Conservation (phyloP, 805 yeast genomes). For the Millerozyma miso region DNA sequence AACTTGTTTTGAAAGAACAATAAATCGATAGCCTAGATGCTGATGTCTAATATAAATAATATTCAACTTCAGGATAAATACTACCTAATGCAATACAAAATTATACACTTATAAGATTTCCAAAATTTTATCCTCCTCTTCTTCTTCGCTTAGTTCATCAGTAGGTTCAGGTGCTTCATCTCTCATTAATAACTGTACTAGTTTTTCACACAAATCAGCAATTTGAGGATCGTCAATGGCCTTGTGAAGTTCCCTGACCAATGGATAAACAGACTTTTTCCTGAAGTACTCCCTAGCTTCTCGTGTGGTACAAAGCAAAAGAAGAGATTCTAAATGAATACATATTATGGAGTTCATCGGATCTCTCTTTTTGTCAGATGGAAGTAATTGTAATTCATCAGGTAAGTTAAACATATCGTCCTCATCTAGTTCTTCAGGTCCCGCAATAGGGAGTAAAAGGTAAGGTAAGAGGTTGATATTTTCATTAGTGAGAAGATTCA, state of each 20-base stretch:
- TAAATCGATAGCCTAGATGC: not conserved
- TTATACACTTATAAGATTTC: conserved; percentile 42
- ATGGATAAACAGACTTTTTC: conserved; percentile 76
- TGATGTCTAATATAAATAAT: not conserved
- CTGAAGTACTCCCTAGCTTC: conserved; percentile 73
- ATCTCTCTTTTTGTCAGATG: conserved; percentile 74
- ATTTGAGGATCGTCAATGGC: conserved; percentile 39
- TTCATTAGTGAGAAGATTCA: conserved; percentile 52
- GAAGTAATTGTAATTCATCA: conserved; percentile 77
- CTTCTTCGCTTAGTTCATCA: conserved; percentile 37
- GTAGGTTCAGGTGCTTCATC: conserved; percentile 61
- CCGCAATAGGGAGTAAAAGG: conserved; percentile 74
- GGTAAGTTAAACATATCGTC: conserved; percentile 88
- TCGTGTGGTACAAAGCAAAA: conserved; percentile 74
- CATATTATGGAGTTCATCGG: conserved; percentile 60
- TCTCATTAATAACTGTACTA: conserved; percentile 89
- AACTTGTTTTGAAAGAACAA: conserved; percentile 35
- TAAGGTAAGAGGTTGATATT: conserved; percentile 75
- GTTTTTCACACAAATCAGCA: conserved; percentile 70
- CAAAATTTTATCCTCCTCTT: conserved; percentile 48
- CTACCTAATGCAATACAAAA: not conserved
- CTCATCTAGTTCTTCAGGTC: conserved; percentile 68
- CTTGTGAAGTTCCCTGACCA: conserved; percentile 82
- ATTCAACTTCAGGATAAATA: not conserved
- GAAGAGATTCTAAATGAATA: conserved; percentile 73